Percentiles rank a stretch among this genome's conserved stretches.
Evolutionary conservation across 139 green algal species (phyloP).

Genomic region (Closterium sp.): DNA sequence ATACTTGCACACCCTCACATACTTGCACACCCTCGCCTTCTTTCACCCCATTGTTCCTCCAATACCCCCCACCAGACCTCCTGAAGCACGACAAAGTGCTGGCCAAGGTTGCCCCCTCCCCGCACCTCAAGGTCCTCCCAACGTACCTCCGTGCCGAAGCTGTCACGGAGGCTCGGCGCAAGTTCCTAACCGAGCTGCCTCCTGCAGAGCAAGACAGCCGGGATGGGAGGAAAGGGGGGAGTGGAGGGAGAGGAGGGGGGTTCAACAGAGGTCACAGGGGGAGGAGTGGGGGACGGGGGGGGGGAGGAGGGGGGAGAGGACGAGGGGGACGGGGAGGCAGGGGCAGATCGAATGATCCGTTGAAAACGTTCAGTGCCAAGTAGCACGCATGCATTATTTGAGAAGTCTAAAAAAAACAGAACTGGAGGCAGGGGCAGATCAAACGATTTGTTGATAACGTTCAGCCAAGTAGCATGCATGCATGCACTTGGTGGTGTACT

Average conservation of each 20-base stretch:
- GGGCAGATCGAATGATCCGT: neutral
- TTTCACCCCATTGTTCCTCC: too few relatives aligned
- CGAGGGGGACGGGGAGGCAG: neutral
- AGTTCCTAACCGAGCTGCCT: neutral
- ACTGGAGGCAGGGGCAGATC: too few relatives aligned
- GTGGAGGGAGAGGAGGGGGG: neutral
- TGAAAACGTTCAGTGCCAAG: neutral
- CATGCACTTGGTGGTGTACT: too few relatives aligned
- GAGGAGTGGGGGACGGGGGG: neutral
- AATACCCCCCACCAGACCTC: conserved; percentile 53
- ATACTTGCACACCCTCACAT: too few relatives aligned
- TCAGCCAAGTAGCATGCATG: too few relatives aligned
- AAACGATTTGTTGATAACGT: too few relatives aligned
- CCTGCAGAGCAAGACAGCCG: neutral
- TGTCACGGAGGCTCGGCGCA: neutral
- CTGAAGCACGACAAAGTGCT: conserved; percentile 82
- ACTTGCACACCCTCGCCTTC: too few relatives aligned
- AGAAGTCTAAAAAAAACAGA: too few relatives aligned
- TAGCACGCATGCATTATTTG: neutral
- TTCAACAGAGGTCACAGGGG: neutral
- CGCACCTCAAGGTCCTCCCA: conserved; percentile 70
- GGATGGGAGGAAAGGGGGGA: neutral
- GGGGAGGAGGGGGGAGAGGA: neutral
- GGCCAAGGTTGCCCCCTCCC: conserved; percentile 50
- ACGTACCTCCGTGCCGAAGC: conserved; percentile 28